A percentile compares a stretch with the other conserved stretches of the same genome.
phyloP scores from a whole-genome alignment of 257 asterid species.

The Jasminum sambac region DNA sequence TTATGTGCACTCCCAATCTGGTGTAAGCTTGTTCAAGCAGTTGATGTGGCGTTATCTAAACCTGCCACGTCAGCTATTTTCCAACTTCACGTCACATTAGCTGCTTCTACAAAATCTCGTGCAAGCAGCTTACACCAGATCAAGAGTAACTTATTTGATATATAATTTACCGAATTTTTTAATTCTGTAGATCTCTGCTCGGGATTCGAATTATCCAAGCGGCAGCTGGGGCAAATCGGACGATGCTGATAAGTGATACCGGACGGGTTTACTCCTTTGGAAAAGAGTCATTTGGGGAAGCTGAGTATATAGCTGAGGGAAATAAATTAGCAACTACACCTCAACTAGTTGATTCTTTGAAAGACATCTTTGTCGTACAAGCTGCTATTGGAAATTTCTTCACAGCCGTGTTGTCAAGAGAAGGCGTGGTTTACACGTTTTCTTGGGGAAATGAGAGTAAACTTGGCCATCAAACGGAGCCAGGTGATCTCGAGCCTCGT shows the following conservation, averaged over 20 bases:
- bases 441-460: slow-evolving; percentile 94
- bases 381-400: slow-evolving; percentile 97
- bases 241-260: slow-evolving; percentile 80
- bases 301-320: slow-evolving; percentile 76
- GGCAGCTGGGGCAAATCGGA: slow-evolving; percentile 89
- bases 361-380: slow-evolving; percentile 91
- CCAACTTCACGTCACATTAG: too few relatives aligned
- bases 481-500: slow-evolving; percentile 77
- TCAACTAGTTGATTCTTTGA: slow-evolving; percentile 82
- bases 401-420: slow-evolving; percentile 92
- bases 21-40: too few relatives aligned
- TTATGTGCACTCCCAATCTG: too few relatives aligned
- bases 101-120: too few relatives aligned
- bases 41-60: too few relatives aligned
- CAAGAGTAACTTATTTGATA: background rate
- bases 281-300: slow-evolving; percentile 87
- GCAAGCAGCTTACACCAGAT: too few relatives aligned
- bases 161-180: slow-evolving; percentile 31
- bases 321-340: slow-evolving; percentile 68
- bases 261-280: slow-evolving; percentile 94
- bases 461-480: slow-evolving; percentile 93
- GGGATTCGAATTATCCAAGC: slow-evolving; percentile 92
- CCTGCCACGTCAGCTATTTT: too few relatives aligned
- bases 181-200: slow-evolving; percentile 69
- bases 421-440: slow-evolving; percentile 88